Percentiles rank a stretch among this genome's conserved stretches.
phyloP scores from a whole-genome alignment of 192 early-diverging fungal genomes.

The Coemansia sp. region DNA sequence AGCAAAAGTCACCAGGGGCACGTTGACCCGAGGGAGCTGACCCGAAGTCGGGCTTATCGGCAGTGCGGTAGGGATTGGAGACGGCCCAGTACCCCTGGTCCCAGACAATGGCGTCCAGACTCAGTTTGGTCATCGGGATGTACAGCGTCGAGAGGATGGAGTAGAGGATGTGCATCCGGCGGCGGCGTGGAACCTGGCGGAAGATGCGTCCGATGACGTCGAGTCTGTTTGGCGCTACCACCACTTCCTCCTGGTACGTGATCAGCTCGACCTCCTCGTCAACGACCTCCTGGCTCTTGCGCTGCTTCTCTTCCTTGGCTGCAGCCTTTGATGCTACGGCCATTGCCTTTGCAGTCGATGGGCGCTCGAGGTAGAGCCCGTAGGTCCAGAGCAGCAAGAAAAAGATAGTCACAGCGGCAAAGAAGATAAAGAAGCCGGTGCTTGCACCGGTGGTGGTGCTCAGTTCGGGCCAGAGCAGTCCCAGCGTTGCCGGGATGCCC shows the following conservation, averaged over 20 bases:
- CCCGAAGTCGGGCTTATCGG: slow-evolving; percentile 33
- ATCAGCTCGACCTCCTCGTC: slow-evolving; percentile 10
- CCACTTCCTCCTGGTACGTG: slow-evolving; percentile 45
- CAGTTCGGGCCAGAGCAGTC: slow-evolving; percentile 52
- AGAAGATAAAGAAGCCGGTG: slow-evolving; percentile 44
- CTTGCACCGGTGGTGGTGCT: slow-evolving; percentile 48
- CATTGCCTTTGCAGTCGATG: background rate
- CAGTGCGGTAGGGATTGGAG: slow-evolving; percentile 46
- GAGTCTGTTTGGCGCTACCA: slow-evolving; percentile 23
- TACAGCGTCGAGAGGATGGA: slow-evolving; percentile 55
- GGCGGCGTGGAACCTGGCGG: slow-evolving; percentile 31
- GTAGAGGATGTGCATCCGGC: slow-evolving; percentile 41
- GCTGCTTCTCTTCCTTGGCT: slow-evolving; percentile 1
- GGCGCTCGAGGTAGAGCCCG: slow-evolving; percentile 36
- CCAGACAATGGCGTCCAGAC: slow-evolving; percentile 56
- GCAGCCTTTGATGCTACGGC: background rate
- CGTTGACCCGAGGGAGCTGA: slow-evolving; percentile 17
- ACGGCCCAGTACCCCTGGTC: slow-evolving; percentile 54
- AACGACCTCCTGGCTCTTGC: background rate
- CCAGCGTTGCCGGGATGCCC: slow-evolving; percentile 39
- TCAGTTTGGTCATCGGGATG: slow-evolving; percentile 52
- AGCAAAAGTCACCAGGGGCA: slow-evolving; percentile 43
- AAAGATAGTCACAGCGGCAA: slow-evolving; percentile 21
- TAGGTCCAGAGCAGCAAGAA: slow-evolving; percentile 40
- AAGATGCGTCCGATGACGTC: slow-evolving; percentile 41